Percentiles rank a stretch among this genome's conserved stretches.
phyloP scores from a whole-genome alignment of 306 rosid species.

The Prunus campanulata region DNA sequence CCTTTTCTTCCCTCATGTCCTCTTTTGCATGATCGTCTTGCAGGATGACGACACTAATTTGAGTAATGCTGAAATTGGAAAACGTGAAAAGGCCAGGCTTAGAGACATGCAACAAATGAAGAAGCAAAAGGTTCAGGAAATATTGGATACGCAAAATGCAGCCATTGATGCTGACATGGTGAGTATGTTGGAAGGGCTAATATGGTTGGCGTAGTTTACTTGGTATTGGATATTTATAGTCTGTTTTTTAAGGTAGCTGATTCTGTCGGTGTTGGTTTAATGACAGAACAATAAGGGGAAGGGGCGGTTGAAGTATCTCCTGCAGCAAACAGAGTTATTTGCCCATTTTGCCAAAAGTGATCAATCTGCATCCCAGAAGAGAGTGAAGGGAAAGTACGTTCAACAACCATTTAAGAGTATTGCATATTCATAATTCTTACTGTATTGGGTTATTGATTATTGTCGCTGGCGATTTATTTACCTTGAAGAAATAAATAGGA shows the following conservation, averaged over 20 bases:
- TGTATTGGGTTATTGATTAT: background rate
- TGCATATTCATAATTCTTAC: background rate
- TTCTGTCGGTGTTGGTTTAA: background rate
- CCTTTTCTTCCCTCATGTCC: background rate
- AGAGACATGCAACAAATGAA: conserved; percentile 68
- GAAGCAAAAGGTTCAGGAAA: conserved; percentile 91
- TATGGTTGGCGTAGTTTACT: background rate
- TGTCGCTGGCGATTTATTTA: background rate
- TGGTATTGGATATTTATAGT: background rate
- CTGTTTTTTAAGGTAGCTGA: background rate
- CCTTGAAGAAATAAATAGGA: background rate
- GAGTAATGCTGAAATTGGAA: conserved; percentile 54
- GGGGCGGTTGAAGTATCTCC: conserved; percentile 90
- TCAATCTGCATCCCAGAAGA: conserved; percentile 72
- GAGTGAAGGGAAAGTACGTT: conserved; percentile 71
- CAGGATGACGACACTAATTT: conserved; percentile 49
- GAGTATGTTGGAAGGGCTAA: conserved; percentile 13
- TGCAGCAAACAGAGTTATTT: conserved; percentile 96
- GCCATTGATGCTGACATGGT: conserved; percentile 94
- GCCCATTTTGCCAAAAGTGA: conserved; percentile 95
- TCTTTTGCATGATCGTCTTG: background rate
- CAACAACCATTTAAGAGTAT: background rate
- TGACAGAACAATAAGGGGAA: conserved; percentile 75
- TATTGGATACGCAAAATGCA: conserved; percentile 80
- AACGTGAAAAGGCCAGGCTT: conserved; percentile 85